Conservation (phyloP, 345 rosid species). For the Lumnitzera racemosa region DNA sequence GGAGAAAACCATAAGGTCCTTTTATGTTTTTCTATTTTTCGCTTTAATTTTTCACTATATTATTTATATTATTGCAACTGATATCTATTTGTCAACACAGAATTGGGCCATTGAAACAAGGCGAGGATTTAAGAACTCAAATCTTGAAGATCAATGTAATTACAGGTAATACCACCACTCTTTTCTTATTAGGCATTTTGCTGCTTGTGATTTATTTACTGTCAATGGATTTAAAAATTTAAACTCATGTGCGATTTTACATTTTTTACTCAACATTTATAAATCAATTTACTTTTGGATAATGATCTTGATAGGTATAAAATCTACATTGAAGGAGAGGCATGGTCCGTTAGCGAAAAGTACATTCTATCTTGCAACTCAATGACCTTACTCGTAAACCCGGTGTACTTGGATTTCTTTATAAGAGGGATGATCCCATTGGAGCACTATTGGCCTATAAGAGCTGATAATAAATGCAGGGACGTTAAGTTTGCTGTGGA, state of each 20-base stretch:
- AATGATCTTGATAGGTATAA: slow-evolving; percentile 15
- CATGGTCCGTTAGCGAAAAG: slow-evolving; percentile 37
- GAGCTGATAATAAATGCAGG: slow-evolving; percentile 9
- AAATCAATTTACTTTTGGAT: neutral
- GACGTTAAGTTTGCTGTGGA: slow-evolving; percentile 27
- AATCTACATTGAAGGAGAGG: slow-evolving; percentile 26
- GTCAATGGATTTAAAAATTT: no score
- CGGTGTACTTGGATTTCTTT: slow-evolving; percentile 27
- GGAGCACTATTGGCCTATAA: slow-evolving; percentile 35
- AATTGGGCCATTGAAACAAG: slow-evolving; percentile 25
- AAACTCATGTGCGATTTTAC: fast-evolving
- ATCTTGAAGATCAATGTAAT: slow-evolving; percentile 36
- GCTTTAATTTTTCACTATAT: no score
- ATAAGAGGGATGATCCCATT: slow-evolving; percentile 21
- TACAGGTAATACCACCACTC: slow-evolving; percentile 24
- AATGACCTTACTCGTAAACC: slow-evolving; percentile 19
- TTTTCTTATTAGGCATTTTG: no score
- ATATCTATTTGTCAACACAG: slow-evolving; percentile 11
- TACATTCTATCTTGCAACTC: slow-evolving; percentile 33
- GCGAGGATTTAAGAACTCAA: slow-evolving; percentile 29
- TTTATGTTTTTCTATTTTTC: no score
- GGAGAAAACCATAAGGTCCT: no score
- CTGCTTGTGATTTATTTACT: no score
- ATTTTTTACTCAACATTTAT: neutral
- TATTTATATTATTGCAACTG: no score